phyloP scores from a whole-genome alignment of 2,329 filamentous ascomycete species.

The Ilyonectria robusta region DNA sequence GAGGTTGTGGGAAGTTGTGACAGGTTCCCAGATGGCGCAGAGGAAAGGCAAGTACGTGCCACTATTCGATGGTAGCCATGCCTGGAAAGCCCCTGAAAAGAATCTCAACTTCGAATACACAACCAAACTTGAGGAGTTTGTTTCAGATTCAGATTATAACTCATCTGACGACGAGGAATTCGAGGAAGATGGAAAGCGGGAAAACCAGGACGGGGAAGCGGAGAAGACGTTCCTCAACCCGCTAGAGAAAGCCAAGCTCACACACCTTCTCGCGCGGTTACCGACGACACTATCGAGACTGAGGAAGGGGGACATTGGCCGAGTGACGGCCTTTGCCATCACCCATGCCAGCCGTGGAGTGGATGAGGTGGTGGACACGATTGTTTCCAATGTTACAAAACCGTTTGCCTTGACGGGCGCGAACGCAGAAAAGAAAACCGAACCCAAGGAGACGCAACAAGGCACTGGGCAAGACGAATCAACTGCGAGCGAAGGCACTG shows the following conservation, averaged over 20 bases:
- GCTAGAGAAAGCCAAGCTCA: constrained; percentile 85
- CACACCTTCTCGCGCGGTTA: constrained; percentile 85
- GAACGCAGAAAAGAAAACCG: constrained; percentile 69
- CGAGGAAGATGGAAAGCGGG: constrained; percentile 70
- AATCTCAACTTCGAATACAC: constrained; percentile 85
- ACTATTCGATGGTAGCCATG: constrained; percentile 82
- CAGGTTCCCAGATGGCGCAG: constrained; percentile 66
- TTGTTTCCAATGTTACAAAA: constrained; percentile 84
- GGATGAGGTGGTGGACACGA: constrained; percentile 91
- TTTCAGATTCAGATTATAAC: constrained; percentile 87
- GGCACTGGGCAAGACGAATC: constrained; percentile 50
- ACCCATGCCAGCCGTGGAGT: constrained; percentile 87
- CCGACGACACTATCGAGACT: constrained; percentile 82
- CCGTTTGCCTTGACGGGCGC: constrained; percentile 82
- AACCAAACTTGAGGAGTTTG: constrained; percentile 82
- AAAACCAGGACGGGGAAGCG: constrained; percentile 60
- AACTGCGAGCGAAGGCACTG: constrained; percentile 62
- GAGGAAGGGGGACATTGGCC: constrained; percentile 87
- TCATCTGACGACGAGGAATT: constrained; percentile 87
- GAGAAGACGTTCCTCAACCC: constrained; percentile 82
- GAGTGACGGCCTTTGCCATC: constrained; percentile 90
- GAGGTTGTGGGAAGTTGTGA: constrained; percentile 90
- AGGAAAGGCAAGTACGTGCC: constrained; percentile 69
- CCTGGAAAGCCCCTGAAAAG: constrained; percentile 83
- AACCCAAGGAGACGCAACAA: constrained; percentile 51